Evolutionary conservation across 1,139 yeast genomes (phyloP), one percentile per base, ranked within the genome.

Genomic region (Suzukiozyma palmioleophila): DNA sequence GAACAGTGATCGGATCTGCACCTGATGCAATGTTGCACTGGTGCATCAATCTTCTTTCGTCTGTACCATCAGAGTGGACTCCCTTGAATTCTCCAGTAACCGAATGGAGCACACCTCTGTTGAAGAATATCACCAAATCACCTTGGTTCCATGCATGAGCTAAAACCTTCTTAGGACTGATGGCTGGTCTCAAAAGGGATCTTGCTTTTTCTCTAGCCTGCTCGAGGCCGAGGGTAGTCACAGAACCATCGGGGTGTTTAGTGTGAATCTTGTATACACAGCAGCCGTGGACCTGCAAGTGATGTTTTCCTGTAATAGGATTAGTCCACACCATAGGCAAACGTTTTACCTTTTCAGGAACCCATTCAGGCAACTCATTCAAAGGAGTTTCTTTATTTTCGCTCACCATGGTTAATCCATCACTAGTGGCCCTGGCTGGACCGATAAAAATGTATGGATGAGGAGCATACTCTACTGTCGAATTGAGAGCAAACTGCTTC

Each of bases 11-110:
- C 1, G 95, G 95, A 55, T 85, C 94, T 16, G 57, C 48, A 5
- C 88, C 89, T 57, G 88, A 79, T 14, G 96, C 95, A 60, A 87
- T 85, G 63, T 87, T 87, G 64, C 96, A 87, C 63, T 87, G 96
- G 59, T 87, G 96, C 95, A 87, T 86, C 58, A 87, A 70, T 59
- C 96, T 75, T 54, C 78, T 78, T 57, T 86, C 94, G 40, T 83
- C 86, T 18, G 73, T 72, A 21, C 78, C 82, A 39, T 59, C 58
- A 11, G 41, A 43, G 25, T 61, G 62, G 33, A 66, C 61, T 3
- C 74, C 76, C 53, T 70, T 70, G 61, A 87, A 82, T 59, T 86
- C 95, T 38, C 95, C 95, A 21, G 95, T 86, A 29, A 87, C 95
- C 4, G 92, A 79, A 57, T 87, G 96, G 82, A 89, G 83, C 10